phyloP scores from a whole-genome alignment of 208 protist genomes.

The Leishmania arabica region DNA sequence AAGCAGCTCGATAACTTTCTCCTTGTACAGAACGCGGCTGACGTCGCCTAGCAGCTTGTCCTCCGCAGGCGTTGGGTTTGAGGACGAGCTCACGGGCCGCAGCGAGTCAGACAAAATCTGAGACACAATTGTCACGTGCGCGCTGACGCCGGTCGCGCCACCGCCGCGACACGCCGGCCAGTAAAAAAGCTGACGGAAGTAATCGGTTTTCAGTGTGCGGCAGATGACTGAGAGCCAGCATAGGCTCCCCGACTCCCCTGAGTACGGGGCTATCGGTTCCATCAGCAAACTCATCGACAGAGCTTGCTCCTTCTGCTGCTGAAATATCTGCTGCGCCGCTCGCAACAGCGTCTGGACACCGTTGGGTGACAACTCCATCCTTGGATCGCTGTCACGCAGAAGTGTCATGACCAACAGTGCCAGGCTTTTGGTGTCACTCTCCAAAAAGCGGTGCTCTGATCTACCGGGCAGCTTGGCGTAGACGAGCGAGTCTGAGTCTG shows the following conservation, averaged over 20 bases:
- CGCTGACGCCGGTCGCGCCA: conserved; percentile 75
- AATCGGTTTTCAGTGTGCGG: conserved; percentile 68
- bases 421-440: conserved; percentile 56
- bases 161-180: conserved; percentile 88
- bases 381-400: conserved; percentile 72
- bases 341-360: conserved; percentile 80
- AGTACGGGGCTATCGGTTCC: conserved; percentile 49
- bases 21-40: conserved; percentile 74
- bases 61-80: conserved; percentile 32
- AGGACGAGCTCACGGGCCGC: conserved; percentile 39
- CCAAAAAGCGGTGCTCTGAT: conserved; percentile 44
- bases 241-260: conserved; percentile 37
- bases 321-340: conserved; percentile 60
- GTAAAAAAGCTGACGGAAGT: conserved; percentile 74
- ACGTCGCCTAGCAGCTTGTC: conserved; percentile 66
- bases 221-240: conserved; percentile 71
- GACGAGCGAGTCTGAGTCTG: conserved; percentile 65
- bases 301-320: conserved; percentile 58
- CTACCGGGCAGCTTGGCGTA: conserved; percentile 40
- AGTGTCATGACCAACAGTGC: conserved; percentile 59
- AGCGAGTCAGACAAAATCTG: conserved; percentile 79
- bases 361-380: conserved; percentile 78
- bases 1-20: conserved; percentile 80
- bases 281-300: conserved; percentile 63
- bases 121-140: conserved; percentile 77